Percentiles rank a stretch among this genome's conserved stretches.
These are phyloP conservation scores for Sordariomycetes sp. DNA, from an alignment of 2,329 filamentous ascomycete genomes.

Conservation along the genomic window DNA sequence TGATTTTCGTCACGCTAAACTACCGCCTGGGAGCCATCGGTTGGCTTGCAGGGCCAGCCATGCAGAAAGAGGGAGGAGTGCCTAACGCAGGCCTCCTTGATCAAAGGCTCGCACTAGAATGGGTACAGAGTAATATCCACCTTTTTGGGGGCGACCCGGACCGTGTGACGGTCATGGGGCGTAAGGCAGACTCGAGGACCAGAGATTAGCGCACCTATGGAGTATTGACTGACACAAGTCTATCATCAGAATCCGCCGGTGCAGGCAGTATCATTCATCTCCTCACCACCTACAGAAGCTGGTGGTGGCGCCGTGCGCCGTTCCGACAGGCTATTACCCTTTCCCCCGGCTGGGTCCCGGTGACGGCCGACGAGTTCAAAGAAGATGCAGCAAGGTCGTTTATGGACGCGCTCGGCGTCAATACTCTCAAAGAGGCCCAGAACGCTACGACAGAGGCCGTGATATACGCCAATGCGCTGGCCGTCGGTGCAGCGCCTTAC, in stretches of 20 bases:
- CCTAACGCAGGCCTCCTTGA: background rate
- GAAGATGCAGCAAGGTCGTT: background rate
- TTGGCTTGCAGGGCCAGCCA: background rate
- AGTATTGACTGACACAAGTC: background rate
- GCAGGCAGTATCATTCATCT: background rate
- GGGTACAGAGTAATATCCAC: background rate
- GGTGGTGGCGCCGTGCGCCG: background rate
- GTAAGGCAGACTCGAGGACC: background rate
- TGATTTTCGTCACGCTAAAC: background rate
- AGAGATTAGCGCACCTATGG: too few species aligned
- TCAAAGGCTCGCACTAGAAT: background rate
- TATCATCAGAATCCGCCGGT: background rate
- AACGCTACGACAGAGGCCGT: background rate
- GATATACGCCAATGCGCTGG: background rate
- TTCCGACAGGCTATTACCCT: background rate
- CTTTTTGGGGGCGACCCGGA: background rate
- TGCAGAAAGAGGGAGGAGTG: background rate
- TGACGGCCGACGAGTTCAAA: background rate
- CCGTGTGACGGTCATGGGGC: background rate
- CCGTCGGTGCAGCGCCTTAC: background rate
- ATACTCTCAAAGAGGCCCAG: background rate
- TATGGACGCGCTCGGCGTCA: background rate
- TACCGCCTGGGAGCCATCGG: background rate
- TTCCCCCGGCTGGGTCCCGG: background rate
- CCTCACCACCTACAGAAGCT: background rate